phyloP scores from a whole-genome alignment of 805 yeast genomes.

The Scheffersomyces spartinae region DNA sequence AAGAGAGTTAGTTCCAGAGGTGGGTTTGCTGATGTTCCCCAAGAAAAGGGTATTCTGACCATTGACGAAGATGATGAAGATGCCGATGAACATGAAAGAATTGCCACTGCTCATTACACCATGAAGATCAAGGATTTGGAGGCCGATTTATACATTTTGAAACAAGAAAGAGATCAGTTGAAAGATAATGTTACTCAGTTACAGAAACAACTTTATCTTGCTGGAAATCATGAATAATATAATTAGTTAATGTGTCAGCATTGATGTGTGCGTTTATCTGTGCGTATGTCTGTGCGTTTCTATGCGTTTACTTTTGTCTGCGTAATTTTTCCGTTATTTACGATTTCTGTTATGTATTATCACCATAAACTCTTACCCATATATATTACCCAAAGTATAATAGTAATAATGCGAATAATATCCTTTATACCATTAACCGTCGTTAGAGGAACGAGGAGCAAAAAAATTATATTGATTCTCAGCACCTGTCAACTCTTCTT shows the following conservation, averaged over 20 bases:
- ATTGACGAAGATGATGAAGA: slow-evolving; percentile 8
- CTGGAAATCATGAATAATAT: too few species aligned
- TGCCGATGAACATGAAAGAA: slow-evolving; percentile 19
- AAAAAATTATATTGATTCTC: neutral
- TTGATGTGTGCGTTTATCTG: too few species aligned
- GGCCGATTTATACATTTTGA: slow-evolving; percentile 70
- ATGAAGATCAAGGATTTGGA: slow-evolving; percentile 72
- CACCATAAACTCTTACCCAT: too few species aligned
- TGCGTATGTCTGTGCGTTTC: too few species aligned
- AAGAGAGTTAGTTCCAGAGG: slow-evolving; percentile 20
- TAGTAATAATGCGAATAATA: neutral
- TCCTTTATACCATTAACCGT: slow-evolving; percentile 2
- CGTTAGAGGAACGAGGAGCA: slow-evolving; percentile 1
- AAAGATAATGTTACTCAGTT: slow-evolving; percentile 46
- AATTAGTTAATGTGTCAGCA: too few species aligned
- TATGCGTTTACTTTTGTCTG: too few species aligned
- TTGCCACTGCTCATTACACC: slow-evolving; percentile 46
- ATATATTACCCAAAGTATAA: too few species aligned
- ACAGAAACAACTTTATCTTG: slow-evolving; percentile 57
- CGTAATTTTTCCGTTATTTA: too few species aligned
- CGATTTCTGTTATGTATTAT: too few species aligned
- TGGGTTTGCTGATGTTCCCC: slow-evolving; percentile 13
- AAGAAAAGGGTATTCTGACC: slow-evolving; percentile 8
- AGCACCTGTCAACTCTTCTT: slow-evolving; percentile 1
- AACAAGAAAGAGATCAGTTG: slow-evolving; percentile 75